Percentiles rank a stretch among this genome's conserved stretches.
These are phyloP conservation scores for Botrytis paeoniae DNA, from an alignment of 2,329 filamentous ascomycete genomes.

Conservation along the genomic window DNA sequence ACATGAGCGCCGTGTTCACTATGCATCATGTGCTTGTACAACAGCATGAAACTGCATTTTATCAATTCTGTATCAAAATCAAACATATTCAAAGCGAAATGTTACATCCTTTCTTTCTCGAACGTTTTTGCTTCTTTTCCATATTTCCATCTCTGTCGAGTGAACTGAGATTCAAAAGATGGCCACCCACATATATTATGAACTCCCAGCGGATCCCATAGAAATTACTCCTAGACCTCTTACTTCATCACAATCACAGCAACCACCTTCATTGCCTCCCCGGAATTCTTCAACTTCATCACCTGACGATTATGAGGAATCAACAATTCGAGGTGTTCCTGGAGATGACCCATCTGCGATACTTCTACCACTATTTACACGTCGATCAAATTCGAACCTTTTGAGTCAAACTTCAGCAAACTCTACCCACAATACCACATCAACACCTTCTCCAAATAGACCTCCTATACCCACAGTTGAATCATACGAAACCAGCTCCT, in stretches of 20 bases:
- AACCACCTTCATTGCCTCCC: background rate
- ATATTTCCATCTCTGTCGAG: background rate
- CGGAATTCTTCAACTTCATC: background rate
- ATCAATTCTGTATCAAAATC: background rate
- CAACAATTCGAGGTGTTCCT: conserved; percentile 10
- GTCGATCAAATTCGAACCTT: conserved; percentile 8
- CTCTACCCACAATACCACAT: background rate
- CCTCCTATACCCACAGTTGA: background rate
- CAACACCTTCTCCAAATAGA: background rate
- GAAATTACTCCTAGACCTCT: background rate
- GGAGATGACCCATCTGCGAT: background rate
- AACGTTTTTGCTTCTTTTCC: background rate
- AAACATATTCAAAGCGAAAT: background rate
- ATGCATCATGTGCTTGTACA: conserved; percentile 10
- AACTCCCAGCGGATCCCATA: conserved; percentile 15
- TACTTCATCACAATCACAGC: background rate
- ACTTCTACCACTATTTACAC: background rate
- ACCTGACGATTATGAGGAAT: background rate
- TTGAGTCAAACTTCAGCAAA: background rate
- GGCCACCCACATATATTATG: background rate
- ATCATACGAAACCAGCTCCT: background rate
- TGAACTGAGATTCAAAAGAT: background rate
- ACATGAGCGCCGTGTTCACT: conserved; percentile 7
- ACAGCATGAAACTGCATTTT: conserved; percentile 10
- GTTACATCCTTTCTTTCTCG: background rate